A percentile compares a stretch with the other conserved stretches of the same genome.
Conservation (phyloP, 169 alveolate genomes). For the Eimeria sp. region DNA sequence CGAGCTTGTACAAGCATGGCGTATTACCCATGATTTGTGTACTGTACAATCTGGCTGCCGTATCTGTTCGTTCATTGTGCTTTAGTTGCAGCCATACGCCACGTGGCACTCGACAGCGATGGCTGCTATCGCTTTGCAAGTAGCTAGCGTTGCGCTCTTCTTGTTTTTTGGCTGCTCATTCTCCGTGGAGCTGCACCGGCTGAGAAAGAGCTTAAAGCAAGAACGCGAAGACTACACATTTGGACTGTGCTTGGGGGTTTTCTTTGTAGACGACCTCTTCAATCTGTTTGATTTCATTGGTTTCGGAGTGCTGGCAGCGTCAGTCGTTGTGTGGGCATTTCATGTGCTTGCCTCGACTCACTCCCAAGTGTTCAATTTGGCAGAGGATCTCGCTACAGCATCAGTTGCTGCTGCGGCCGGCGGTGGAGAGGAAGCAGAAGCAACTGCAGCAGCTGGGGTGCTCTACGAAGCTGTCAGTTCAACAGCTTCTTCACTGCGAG, state of each 20-base stretch:
- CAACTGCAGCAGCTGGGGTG: constrained; percentile 50
- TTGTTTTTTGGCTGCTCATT: constrained; percentile 36
- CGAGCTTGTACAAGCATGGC: neutral
- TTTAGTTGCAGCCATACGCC: constrained; percentile 46
- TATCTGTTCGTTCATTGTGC: neutral
- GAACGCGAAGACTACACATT: constrained; percentile 30
- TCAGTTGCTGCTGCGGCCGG: constrained; percentile 43
- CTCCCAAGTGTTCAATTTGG: constrained; percentile 1
- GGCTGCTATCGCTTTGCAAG: constrained; percentile 33
- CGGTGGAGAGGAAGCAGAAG: constrained; percentile 20
- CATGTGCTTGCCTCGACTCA: constrained; percentile 26
- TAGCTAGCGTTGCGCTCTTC: constrained; percentile 21
- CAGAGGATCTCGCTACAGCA: constrained; percentile 8
- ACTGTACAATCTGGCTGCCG: neutral
- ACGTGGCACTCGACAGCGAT: constrained; percentile 32
- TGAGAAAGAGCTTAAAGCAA: constrained; percentile 24
- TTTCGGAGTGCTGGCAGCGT: constrained; percentile 23
- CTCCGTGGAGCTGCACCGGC: constrained; percentile 15
- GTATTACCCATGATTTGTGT: neutral
- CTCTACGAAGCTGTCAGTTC: constrained; percentile 19
- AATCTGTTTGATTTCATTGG: constrained; percentile 32
- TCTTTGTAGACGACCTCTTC: constrained; percentile 41
- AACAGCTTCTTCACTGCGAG: constrained; percentile 19
- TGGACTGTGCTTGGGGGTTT: constrained; percentile 48
- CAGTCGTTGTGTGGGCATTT: constrained; percentile 19